Conservation (phyloP, 371 early-diverging fungal genomes). For the Mucor irregularis region DNA sequence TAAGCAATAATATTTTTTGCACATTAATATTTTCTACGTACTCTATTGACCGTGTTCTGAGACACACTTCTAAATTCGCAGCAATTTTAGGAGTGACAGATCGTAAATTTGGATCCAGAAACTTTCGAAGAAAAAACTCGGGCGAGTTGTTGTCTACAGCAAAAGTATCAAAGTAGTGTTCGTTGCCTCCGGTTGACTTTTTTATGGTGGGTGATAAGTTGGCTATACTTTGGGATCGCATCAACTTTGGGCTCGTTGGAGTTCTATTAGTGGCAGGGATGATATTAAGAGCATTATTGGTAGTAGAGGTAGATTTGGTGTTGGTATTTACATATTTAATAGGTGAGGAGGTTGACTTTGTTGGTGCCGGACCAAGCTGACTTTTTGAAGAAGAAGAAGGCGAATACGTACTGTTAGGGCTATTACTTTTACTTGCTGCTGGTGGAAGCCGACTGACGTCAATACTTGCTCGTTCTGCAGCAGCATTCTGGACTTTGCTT, state of each 20-base stretch:
- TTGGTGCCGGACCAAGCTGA: neutral
- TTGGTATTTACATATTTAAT: neutral
- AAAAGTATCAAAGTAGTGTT: conserved; percentile 4
- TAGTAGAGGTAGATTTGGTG: neutral
- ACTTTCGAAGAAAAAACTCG: conserved; percentile 45
- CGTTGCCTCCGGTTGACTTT: neutral
- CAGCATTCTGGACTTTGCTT: neutral
- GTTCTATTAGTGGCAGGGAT: neutral
- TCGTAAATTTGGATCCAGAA: conserved; percentile 40
- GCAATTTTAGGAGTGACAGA: conserved; percentile 39
- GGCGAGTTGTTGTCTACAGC: conserved; percentile 35
- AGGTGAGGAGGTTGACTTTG: conserved; percentile 20
- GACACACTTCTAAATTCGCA: conserved; percentile 44
- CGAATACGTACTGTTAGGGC: neutral
- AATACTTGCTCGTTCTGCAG: conserved; percentile 2
- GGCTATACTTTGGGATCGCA: neutral
- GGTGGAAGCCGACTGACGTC: conserved; percentile 8
- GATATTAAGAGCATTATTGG: conserved; percentile 7
- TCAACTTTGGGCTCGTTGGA: neutral
- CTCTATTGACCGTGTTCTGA: conserved; percentile 48
- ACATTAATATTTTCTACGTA: conserved; percentile 5
- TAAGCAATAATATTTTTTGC: neutral
- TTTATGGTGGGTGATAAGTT: neutral
- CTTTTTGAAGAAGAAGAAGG: neutral
- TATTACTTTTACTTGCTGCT: neutral